Conservation (phyloP, 192 early-diverging fungal genomes). For the Umbelopsis vinacea region DNA sequence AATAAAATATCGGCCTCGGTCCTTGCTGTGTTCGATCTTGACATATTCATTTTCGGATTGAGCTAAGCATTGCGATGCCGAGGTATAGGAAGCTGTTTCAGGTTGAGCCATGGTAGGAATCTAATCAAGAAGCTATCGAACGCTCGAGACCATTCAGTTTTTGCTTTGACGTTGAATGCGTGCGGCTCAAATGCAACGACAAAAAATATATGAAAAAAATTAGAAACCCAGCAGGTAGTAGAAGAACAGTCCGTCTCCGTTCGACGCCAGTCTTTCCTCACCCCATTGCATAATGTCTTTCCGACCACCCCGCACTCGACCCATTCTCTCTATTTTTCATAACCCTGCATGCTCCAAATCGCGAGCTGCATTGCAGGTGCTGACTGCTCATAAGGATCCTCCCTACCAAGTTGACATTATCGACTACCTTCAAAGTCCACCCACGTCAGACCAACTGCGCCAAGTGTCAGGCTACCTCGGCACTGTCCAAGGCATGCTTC, state of each 20-base stretch:
- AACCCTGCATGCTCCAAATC: slow-evolving; percentile 41
- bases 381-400: slow-evolving; percentile 23
- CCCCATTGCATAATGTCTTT: slow-evolving; percentile 31
- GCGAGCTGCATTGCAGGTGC: slow-evolving; percentile 21
- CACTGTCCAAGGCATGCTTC: slow-evolving; percentile 27
- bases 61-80: slow-evolving; percentile 11
- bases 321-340: slow-evolving; percentile 44
- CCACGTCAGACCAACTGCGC: slow-evolving; percentile 28
- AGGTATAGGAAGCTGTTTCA: neutral
- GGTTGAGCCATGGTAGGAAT: neutral
- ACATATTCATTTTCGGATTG: slow-evolving; percentile 3
- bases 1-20: slow-evolving; percentile 14
- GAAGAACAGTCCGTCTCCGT: too few species aligned
- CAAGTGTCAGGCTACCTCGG: slow-evolving; percentile 28
- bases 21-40: neutral
- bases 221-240: too few species aligned
- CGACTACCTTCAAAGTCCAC: slow-evolving; percentile 31
- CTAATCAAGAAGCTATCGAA: neutral
- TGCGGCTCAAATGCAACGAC: too few species aligned
- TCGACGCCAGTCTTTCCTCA: too few species aligned
- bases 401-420: slow-evolving; percentile 29
- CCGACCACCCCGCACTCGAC: slow-evolving; percentile 28
- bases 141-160: neutral
- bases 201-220: neutral
- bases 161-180: neutral